phyloP scores from a whole-genome alignment of 1,139 yeast species.

The Pichia sp. region DNA sequence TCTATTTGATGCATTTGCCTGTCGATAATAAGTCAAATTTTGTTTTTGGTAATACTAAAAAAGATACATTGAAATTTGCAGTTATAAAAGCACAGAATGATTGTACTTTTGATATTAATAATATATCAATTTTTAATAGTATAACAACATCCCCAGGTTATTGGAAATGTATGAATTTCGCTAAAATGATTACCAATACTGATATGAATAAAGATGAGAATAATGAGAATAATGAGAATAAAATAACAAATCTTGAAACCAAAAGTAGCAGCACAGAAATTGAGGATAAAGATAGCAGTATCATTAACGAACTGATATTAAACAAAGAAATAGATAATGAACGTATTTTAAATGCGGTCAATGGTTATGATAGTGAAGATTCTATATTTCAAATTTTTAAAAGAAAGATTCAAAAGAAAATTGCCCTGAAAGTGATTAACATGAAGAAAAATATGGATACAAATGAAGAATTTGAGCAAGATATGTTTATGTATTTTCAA shows the following conservation, averaged over 20 bases:
- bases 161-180: constrained; percentile 5
- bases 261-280: no score
- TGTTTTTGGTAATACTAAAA: constrained; percentile 12
- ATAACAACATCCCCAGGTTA: constrained; percentile 11
- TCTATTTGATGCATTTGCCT: constrained; percentile 19
- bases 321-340: constrained; percentile 14
- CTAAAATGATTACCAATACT: not conserved
- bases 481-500: constrained; percentile 19
- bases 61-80: constrained; percentile 17
- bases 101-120: constrained; percentile 1
- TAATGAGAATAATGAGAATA: no score
- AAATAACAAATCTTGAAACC: no score
- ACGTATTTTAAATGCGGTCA: constrained; percentile 6
- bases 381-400: not conserved
- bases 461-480: constrained; percentile 16
- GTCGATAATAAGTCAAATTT: constrained; percentile 16
- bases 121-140: constrained; percentile 10
- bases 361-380: constrained; percentile 4
- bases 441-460: constrained; percentile 6
- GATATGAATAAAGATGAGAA: no score
- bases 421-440: constrained; percentile 17
- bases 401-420: constrained; percentile 8
- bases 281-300: not conserved
- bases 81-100: not conserved
- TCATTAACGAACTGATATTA: constrained; percentile 11